Percentiles rank a stretch among this genome's conserved stretches.
Conservation (phyloP, 208 protist species). For the Phytomonas sp. region DNA sequence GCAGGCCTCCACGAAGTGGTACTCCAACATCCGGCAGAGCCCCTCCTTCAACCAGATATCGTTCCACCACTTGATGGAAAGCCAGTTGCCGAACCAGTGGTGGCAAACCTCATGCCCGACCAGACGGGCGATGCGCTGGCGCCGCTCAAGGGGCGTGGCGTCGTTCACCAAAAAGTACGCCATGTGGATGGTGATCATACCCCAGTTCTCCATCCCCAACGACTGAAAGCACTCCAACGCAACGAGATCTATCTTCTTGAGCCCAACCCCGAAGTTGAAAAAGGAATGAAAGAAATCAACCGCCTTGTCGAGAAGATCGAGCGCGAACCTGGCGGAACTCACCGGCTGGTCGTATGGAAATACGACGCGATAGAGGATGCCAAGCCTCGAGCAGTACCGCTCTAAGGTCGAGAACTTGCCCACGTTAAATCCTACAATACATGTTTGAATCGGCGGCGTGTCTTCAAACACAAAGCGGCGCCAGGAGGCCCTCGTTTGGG, state of each 20-base stretch:
- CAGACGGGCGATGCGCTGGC: conserved; percentile 79
- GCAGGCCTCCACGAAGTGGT: conserved; percentile 57
- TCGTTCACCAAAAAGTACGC: conserved; percentile 56
- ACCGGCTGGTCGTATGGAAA: conserved; percentile 25
- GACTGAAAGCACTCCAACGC: conserved; percentile 23
- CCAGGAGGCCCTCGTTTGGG: not conserved
- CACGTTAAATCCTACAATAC: conserved; percentile 75
- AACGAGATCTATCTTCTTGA: conserved; percentile 88
- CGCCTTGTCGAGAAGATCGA: conserved; percentile 82
- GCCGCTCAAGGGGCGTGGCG: conserved; percentile 33
- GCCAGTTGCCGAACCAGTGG: conserved; percentile 93
- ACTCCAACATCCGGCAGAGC: conserved; percentile 93
- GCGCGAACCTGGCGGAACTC: conserved; percentile 64
- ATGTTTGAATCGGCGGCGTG: conserved; percentile 48
- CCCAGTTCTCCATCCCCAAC: conserved; percentile 88
- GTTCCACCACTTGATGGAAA: conserved; percentile 92
- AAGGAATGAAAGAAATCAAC: conserved; percentile 84
- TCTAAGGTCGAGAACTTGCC: conserved; percentile 90
- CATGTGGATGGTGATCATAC: conserved; percentile 80
- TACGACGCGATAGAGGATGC: conserved; percentile 51
- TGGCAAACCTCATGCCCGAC: conserved; percentile 93
- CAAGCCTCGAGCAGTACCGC: conserved; percentile 21
- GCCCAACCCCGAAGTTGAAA: conserved; percentile 79
- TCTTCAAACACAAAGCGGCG: conserved; percentile 27
- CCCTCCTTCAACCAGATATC: conserved; percentile 96